Evolutionary conservation across 2,329 filamentous ascomycete species (phyloP), one percentile per base, ranked within the genome.

Genomic region (Bisporella sp.): DNA sequence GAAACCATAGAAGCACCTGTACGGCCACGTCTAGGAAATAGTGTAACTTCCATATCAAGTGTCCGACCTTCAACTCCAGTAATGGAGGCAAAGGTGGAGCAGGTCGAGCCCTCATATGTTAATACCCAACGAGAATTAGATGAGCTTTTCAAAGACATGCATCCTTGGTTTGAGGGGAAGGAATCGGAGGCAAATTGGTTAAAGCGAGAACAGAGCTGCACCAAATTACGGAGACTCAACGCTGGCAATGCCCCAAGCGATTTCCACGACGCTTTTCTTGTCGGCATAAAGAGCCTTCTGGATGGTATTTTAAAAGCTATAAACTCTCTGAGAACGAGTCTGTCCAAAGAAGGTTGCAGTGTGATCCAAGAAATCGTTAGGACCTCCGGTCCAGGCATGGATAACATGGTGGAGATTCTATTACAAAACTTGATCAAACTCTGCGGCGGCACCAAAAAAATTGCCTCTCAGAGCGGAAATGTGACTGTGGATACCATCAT

Each of bases 131-230:
- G 89, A 59, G 90, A 96, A 64, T 73, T 97, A n/a, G 91, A 96
- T 53, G 90, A 95, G 30, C 82, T 86, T 1, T 83, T 96, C 65
- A 82, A 81, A 57, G 84, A 87, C 32, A 96, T 97, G 88, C 74
- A 84, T 32, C 76, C 76, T 48, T 78, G 78, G 65, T 96, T 96
- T 55, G 90, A 96, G 58, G 91, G 91, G 47, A 89, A 77, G 64
- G 92, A 97, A 70, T 82, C 86, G 0, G 92, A 97, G 64, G 82
- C 87, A 53, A 97, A 97, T 64, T 97, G 92, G 92, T 67, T 88
- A 60, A 84, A 85, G 59, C 79, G 92, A 66, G 92, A 97, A 67
- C 87, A 92, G 71, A 85, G 81, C 63, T 78, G 90, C 37, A 78
- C 77, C 6, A 91, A 87, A 57, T 70, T 97, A 45, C 82, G 92